Percentiles rank a stretch among this genome's conserved stretches.
These are phyloP conservation scores for Pleurotus giganteus DNA, from an alignment of 768 basidiomycete genomes.

Conservation along the genomic window DNA sequence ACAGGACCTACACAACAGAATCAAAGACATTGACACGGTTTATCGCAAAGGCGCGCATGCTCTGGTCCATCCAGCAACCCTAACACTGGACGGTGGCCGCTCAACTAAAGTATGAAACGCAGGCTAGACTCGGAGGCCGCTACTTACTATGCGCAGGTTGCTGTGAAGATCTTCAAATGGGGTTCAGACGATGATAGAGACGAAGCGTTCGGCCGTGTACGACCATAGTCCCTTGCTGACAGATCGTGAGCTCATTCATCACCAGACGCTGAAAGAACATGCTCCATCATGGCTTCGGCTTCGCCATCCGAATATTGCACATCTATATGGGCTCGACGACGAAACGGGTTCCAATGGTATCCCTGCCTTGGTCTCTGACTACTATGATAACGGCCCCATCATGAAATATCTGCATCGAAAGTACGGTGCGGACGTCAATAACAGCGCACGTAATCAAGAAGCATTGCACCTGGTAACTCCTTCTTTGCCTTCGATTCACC, in stretches of 20 bases:
- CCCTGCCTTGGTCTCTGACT: slow-evolving; percentile 24
- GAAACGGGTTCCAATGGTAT: slow-evolving; percentile 13
- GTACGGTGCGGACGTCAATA: neutral
- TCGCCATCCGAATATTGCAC: slow-evolving; percentile 19
- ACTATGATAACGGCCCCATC: slow-evolving; percentile 21
- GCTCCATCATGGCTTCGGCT: slow-evolving; percentile 15
- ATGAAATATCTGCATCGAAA: slow-evolving; percentile 16
- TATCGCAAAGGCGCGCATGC: neutral
- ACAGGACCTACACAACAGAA: neutral
- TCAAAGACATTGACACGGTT: neutral
- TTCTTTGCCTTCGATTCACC: neutral
- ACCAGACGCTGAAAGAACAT: neutral
- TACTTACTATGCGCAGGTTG: neutral
- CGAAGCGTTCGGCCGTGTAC: neutral
- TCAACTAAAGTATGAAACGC: neutral
- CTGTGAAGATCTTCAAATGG: neutral
- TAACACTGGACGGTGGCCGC: neutral
- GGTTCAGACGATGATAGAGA: neutral
- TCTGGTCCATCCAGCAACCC: neutral
- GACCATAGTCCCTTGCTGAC: neutral
- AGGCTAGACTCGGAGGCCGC: neutral
- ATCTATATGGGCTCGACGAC: slow-evolving; percentile 17
- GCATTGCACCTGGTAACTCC: neutral
- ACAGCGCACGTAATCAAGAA: neutral
- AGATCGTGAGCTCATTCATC: neutral